Conservation (phyloP, 805 yeast species). For the Ascoidea rubescens region DNA sequence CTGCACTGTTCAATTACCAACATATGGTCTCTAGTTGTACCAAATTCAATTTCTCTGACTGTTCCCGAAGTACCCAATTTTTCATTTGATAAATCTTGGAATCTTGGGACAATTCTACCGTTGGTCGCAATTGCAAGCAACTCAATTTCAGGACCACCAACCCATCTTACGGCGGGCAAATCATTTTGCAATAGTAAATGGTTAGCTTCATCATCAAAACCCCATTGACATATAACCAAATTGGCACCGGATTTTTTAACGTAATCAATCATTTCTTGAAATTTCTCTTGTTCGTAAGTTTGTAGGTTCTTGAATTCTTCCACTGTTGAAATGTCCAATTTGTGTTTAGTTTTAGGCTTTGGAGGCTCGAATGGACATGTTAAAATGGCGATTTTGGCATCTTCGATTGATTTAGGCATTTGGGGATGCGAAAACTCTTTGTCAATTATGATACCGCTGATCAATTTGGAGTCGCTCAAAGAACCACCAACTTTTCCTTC, state of each 20-base stretch:
- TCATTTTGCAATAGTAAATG: slow-evolving; percentile 78
- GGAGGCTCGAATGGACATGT: slow-evolving; percentile 99
- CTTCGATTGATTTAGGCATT: slow-evolving; percentile 65
- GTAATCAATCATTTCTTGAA: slow-evolving; percentile 74
- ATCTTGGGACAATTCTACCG: slow-evolving; percentile 94
- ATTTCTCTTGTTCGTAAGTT: slow-evolving; percentile 82
- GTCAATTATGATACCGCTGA: slow-evolving; percentile 86
- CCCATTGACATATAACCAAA: slow-evolving; percentile 98
- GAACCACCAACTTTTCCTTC: slow-evolving; percentile 96
- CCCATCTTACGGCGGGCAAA: slow-evolving; percentile 97
- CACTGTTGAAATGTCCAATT: slow-evolving; percentile 82
- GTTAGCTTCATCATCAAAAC: slow-evolving; percentile 97
- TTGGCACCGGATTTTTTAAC: slow-evolving; percentile 90
- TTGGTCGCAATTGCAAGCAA: slow-evolving; percentile 93
- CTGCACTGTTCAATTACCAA: slow-evolving; percentile 83
- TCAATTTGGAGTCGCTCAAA: slow-evolving; percentile 68
- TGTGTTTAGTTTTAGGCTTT: slow-evolving; percentile 97
- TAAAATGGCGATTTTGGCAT: slow-evolving; percentile 84
- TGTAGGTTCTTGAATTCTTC: slow-evolving; percentile 90
- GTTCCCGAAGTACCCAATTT: slow-evolving; percentile 83
- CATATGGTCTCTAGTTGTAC: slow-evolving; percentile 95
- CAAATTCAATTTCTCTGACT: slow-evolving; percentile 81
- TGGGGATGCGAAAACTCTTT: slow-evolving; percentile 98
- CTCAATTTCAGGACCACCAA: slow-evolving; percentile 94
- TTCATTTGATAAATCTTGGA: slow-evolving; percentile 72